Percentiles rank a stretch among this genome's conserved stretches.
Evolutionary conservation across 2,329 filamentous ascomycete genomes (phyloP).

Genomic region (Botryosphaeria dothidea): DNA sequence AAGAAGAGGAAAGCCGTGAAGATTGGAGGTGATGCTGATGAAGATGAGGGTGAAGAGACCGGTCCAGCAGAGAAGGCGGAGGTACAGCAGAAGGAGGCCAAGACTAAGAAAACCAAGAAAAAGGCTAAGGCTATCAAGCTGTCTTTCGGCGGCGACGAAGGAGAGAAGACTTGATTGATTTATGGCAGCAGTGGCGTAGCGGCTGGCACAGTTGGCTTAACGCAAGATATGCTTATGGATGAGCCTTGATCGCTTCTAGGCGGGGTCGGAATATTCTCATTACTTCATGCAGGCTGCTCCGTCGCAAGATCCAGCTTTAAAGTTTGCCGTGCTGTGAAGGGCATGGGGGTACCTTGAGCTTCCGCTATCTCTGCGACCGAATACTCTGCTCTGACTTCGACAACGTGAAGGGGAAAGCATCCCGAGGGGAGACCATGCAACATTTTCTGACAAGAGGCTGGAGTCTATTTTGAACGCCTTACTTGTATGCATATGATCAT

Average conservation of each 20-base stretch:
- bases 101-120: conserved; percentile 38
- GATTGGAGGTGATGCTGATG: conserved; percentile 32
- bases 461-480: no score
- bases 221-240: neutral
- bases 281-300: neutral
- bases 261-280: neutral
- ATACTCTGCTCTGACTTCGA: no score
- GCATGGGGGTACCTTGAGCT: neutral
- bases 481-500: no score
- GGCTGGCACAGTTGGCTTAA: neutral
- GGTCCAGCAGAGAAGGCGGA: conserved; percentile 21
- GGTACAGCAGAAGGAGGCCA: conserved; percentile 22
- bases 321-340: neutral
- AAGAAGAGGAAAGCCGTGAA: conserved; percentile 42
- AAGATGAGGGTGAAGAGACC: conserved; percentile 24
- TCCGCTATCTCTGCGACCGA: neutral
- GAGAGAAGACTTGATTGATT: neutral
- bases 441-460: no score
- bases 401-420: no score
- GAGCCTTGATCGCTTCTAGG: neutral
- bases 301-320: neutral
- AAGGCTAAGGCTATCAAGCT: conserved; percentile 39
- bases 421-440: no score
- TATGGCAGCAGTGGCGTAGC: neutral
- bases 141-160: conserved; percentile 34